Evolutionary conservation across 306 rosid genomes (phyloP).

Genomic region (Mimosa pudica): DNA sequence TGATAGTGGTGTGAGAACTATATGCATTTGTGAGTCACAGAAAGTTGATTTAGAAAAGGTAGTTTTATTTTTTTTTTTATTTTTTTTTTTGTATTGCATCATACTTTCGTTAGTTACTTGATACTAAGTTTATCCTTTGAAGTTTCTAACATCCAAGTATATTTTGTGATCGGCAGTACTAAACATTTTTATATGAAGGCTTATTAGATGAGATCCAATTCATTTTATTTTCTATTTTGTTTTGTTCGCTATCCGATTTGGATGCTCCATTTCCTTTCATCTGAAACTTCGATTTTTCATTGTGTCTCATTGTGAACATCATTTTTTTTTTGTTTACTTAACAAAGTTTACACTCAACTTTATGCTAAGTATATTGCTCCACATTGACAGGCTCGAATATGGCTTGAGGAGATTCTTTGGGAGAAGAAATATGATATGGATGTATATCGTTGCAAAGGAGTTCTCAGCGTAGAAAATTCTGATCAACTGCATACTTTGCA

Average conservation of each 20-base stretch:
- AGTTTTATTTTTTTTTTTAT: conserved; percentile 24
- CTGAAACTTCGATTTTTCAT: not conserved
- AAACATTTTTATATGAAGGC: not conserved
- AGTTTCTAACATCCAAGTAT: not conserved
- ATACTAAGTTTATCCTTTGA: conserved; percentile 10
- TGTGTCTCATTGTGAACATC: not conserved
- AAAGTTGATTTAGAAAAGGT: conserved; percentile 84
- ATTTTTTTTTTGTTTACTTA: not conserved
- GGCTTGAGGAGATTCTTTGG: conserved; percentile 99
- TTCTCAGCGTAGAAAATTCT: conserved; percentile 62
- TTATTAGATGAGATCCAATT: not conserved
- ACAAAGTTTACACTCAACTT: conserved; percentile 17
- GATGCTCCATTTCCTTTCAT: conserved; percentile 14
- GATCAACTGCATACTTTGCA: conserved; percentile 83
- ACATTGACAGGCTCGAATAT: conserved; percentile 59
- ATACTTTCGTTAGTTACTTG: conserved; percentile 18
- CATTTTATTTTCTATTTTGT: not conserved
- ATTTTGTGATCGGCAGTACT: not conserved
- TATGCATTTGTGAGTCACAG: conserved; percentile 64
- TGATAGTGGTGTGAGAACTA: conserved; percentile 78
- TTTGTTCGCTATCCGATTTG: not conserved
- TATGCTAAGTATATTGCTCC: conserved; percentile 10
- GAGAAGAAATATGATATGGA: conserved; percentile 92
- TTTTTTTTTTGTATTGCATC: conserved; percentile 8
- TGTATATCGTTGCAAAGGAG: conserved; percentile 92